Percentiles rank a stretch among this genome's conserved stretches.
These are phyloP conservation scores for Candida easanensis DNA, from an alignment of 805 yeast genomes.

Conservation along the genomic window DNA sequence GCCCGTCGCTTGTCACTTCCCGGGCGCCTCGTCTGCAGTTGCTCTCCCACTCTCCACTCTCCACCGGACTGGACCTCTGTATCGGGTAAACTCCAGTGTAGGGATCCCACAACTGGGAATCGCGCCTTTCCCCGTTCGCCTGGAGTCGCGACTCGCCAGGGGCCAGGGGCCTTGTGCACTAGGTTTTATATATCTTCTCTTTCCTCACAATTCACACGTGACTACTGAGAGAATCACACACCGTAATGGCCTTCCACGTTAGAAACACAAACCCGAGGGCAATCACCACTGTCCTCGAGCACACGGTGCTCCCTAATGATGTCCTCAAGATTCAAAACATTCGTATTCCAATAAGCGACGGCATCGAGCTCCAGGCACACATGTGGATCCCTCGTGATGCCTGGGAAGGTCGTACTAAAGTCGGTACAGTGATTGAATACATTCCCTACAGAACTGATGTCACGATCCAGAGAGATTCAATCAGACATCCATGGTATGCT, in stretches of 20 bases:
- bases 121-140: too few relatives aligned
- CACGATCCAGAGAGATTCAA: conserved; percentile 42
- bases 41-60: too few relatives aligned
- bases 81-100: too few relatives aligned
- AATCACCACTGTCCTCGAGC: conserved; percentile 24
- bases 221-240: too few relatives aligned
- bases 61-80: too few relatives aligned
- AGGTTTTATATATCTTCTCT: too few relatives aligned
- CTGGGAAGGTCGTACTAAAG: conserved; percentile 24
- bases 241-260: conserved; percentile 41
- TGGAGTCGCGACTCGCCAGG: too few relatives aligned
- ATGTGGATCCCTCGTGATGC: conserved; percentile 43
- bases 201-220: too few relatives aligned
- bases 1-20: too few relatives aligned
- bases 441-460: conserved; percentile 45
- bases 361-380: conserved; percentile 37
- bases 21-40: too few relatives aligned
- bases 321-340: conserved; percentile 34
- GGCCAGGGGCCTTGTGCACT: too few relatives aligned
- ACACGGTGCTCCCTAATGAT: conserved; percentile 29
- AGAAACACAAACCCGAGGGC: conserved; percentile 32
- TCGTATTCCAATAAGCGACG: conserved; percentile 39
- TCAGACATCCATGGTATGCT: conserved; percentile 45
- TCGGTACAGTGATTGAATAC: conserved; percentile 42
- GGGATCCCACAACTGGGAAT: too few relatives aligned